phyloP scores from a whole-genome alignment of 176 grass and related monocot genomes.

The Melocanna baccifera region DNA sequence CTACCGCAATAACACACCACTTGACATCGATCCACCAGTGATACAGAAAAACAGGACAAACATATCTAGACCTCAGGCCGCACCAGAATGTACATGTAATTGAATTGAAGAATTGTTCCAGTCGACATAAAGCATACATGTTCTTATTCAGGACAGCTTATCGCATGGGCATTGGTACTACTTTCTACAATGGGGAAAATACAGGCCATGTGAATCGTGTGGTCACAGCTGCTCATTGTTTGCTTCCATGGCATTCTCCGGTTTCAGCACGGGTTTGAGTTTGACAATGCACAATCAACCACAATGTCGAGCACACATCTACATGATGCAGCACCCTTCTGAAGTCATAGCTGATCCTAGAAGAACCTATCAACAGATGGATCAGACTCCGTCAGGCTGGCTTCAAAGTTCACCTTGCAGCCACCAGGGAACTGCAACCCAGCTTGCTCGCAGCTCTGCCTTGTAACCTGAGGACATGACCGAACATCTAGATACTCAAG shows the following conservation, averaged over 20 bases:
- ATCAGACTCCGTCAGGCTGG: conserved; percentile 45
- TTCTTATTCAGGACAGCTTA: conserved; percentile 7
- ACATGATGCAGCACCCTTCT: neutral
- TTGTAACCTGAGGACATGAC: conserved; percentile 61
- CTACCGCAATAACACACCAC: too few species aligned
- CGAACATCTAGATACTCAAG: conserved; percentile 71
- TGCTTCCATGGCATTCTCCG: neutral
- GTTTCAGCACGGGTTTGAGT: neutral
- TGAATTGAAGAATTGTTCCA: neutral
- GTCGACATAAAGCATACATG: neutral
- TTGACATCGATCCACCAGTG: neutral
- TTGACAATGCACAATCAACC: neutral
- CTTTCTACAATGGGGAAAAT: conserved; percentile 11
- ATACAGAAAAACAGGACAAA: neutral
- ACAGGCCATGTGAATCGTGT: neutral
- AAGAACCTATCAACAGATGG: conserved; percentile 56
- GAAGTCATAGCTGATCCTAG: conserved; percentile 20
- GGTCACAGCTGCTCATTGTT: neutral
- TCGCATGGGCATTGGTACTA: neutral
- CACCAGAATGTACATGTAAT: neutral
- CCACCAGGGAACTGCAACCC: conserved; percentile 59
- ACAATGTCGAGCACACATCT: neutral
- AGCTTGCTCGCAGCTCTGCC: conserved; percentile 54
- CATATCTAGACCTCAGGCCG: neutral
- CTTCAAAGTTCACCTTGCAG: conserved; percentile 77